Base-by-base conservation (phyloP, 495 filamentous ascomycete genomes). In the Cenococcum geophilum region DNA sequence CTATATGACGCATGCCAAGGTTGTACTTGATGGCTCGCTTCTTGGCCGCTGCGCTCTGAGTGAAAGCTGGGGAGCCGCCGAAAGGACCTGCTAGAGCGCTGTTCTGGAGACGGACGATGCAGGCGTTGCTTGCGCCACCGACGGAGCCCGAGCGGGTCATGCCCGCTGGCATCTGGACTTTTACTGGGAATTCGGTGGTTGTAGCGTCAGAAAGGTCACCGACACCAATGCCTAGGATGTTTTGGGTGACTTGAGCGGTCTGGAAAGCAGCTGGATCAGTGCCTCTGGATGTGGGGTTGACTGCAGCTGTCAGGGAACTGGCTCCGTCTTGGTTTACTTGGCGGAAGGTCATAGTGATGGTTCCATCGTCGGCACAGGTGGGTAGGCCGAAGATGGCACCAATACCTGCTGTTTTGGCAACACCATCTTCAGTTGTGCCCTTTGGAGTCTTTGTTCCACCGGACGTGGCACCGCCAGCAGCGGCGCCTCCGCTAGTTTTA, bases 61-160 rank as follows among this genome's bases (percentile, higher is more conserved):
- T 75, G 60, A 76, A 76, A 18, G 74, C 74, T 53, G 70, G 71
- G 2, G 78, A 79, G 22, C 83, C 82, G 55, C 83, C 83, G 64
- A 86, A 86, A 1, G 83, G 83, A 1, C 83, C 83, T 6, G 82
- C 82, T 11, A 73, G 64, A 0, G 82, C 80, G 6, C 71, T 62
- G 69, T 86, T 85, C 47, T 80, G 76, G 34, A 85, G 75, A 18
- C 81, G 75, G 12, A 82, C 80, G 58, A 85, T 71, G 73, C 83
- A 85, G 35, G 85, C 81, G 57, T 80, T 79, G 51, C 73, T 58
- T 0, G 76, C 78, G 9, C 77, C 79, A 16, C 75, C 82, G 21
- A 79, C 77, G 14, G 73, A 73, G 22, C 73, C 83, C 22, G 78
- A 75, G 73, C 83, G 85, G 8, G 79, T 83, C 80, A 85, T 84